Conservation (phyloP, 78 protist genomes). For the Dictyostelium firmibasis region DNA sequence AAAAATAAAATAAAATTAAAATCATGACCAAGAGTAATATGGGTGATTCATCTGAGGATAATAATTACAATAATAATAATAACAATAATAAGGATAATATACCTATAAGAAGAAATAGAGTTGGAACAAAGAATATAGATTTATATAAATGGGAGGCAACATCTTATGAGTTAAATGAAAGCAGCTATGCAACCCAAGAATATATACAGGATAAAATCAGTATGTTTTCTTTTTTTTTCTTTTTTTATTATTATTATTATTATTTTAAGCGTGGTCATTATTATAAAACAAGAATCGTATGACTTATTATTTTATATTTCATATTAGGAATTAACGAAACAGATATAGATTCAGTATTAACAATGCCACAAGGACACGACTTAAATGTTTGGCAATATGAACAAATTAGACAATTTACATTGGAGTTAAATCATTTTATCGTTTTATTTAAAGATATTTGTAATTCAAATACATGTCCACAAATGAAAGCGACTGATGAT, state of each 20-base stretch:
- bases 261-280: neutral
- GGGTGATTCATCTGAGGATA: too few relatives aligned
- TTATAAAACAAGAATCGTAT: too few relatives aligned
- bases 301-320: too few relatives aligned
- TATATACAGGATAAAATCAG: conserved; percentile 74
- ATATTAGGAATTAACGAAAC: conserved; percentile 34
- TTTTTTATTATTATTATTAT: neutral
- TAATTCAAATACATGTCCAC: conserved; percentile 80
- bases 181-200: conserved; percentile 67
- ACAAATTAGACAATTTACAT: conserved; percentile 81
- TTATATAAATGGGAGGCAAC: conserved; percentile 40
- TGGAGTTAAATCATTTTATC: conserved; percentile 73
- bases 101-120: conserved; percentile 53
- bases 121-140: conserved; percentile 42
- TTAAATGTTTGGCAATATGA: conserved; percentile 75
- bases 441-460: conserved; percentile 75
- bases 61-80: neutral
- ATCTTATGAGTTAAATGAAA: conserved; percentile 29
- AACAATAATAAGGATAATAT: neutral
- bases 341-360: conserved; percentile 30
- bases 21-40: neutral
- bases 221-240: neutral
- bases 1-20: neutral
- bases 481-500: conserved; percentile 92
- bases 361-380: conserved; percentile 52